Base-by-base conservation (phyloP, 495 filamentous ascomycete genomes). In the Aspergillus steynii region DNA sequence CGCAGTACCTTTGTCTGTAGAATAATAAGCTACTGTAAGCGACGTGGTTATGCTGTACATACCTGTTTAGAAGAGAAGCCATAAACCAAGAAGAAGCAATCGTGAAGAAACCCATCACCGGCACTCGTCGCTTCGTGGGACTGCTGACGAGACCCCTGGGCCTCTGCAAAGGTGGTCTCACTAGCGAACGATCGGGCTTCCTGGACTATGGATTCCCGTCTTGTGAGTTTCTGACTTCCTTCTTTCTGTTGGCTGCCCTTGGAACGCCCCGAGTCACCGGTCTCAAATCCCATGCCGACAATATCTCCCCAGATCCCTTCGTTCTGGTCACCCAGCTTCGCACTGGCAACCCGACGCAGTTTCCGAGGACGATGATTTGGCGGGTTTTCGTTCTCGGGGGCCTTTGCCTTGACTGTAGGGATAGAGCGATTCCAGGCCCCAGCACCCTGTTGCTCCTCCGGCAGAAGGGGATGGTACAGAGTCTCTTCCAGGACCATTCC, bases 401-500 rank as follows among this genome's bases (percentile, higher is more conserved):
- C 66, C 65, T 58, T 76, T 60, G 60, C 68, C 65, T 58, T 74
- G 65, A 34, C 73, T 57, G 64, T 77, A 72, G 65, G 74, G 20
- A 66, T 15, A 14, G 69, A 67, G 63, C 84, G 82, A 64, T 85
- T 83, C 90, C 91, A 96, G 54, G 95, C 94, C 5, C 87, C 90
- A 7, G 78, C 77, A 0, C 95, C 95, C 66, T 91, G 86, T 67
- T 91, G 78, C 62, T 89, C 86, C 10, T 63, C 51, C 6, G 91
- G 85, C 10, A 93, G 61, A 34, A 77, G 72, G 2, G 91, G 93
- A 69, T 95, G 86, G 71, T 96, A 99, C 59, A 84, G 83, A 10
- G 79, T 79, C 68, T 97, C 96, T 32, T 97, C 89, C 27, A 99
- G 79, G 3, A 90, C 88, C 92, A 99, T 93, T n/a, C 95, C 96